Conservation (phyloP, 371 early-diverging fungal species). For the Paraphysoderma sedebokerense region DNA sequence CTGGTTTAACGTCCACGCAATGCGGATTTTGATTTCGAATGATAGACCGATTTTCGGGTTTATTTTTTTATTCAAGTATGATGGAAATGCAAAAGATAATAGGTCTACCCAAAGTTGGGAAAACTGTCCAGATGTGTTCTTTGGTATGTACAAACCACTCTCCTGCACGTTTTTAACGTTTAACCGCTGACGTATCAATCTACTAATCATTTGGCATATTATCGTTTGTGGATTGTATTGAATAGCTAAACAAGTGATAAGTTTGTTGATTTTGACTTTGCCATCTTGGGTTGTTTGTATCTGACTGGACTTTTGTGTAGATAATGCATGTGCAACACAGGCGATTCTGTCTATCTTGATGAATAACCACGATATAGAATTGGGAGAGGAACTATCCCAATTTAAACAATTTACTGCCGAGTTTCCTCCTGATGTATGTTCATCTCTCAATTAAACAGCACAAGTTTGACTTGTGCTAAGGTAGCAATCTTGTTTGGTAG, state of each 20-base stretch:
- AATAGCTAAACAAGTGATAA: neutral
- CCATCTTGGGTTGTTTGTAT: conserved; percentile 2
- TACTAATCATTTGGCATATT: neutral
- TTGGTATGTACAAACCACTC: conserved; percentile 44
- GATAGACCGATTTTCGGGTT: conserved; percentile 61
- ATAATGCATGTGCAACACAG: conserved; percentile 90
- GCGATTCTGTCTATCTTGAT: conserved; percentile 75
- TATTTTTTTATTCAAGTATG: conserved; percentile 83
- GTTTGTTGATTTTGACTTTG: neutral
- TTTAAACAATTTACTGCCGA: conserved; percentile 64
- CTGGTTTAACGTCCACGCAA: neutral
- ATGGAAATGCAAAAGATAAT: conserved; percentile 14
- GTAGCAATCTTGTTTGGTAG: conserved; percentile 12
- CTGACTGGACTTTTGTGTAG: conserved; percentile 12
- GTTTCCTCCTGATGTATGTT: conserved; percentile 56
- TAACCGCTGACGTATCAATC: too few relatives aligned
- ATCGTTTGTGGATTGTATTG: neutral
- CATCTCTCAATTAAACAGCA: neutral
- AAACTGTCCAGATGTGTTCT: conserved; percentile 32
- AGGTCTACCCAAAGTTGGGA: neutral
- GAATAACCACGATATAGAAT: conserved; percentile 45
- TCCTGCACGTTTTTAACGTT: neutral
- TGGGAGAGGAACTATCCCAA: conserved; percentile 47
- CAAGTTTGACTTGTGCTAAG: neutral
- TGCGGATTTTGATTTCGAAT: neutral